Evolutionary conservation across 805 yeast species (phyloP), one percentile per base, ranked within the genome.

Genomic region (Pichia manshurica): DNA sequence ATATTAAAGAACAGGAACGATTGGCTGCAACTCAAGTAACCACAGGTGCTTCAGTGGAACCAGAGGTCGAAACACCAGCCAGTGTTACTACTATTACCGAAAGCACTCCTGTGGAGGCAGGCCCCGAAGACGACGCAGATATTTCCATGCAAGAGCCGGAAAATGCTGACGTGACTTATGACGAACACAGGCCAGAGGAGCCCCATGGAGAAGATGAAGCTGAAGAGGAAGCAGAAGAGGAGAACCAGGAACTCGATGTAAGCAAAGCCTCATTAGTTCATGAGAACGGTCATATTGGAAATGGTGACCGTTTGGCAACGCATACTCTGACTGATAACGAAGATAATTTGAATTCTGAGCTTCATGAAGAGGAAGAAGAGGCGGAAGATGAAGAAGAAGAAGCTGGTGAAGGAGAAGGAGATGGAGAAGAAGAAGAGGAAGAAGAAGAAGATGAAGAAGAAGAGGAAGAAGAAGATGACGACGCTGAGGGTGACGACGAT

Each of bases 1-100:
- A 50, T 28, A 61, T 62, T 37, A 61, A 58, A 43, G 61, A 61
- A 48, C 44, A 44, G 25, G 57, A 57, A 34, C 35, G 48, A 31
- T 21, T 45, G 21, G 51, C 48, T 35, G 51, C 47, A 3, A 3
- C 28, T 15, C 39, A 35, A 31, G 5, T 22, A 21, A 33, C 39
- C 31, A 44, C 37, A 6, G 40, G 42, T n/a, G 39, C 44, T 13
- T 41, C 49, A 3, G 42, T 46, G 20, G 42, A 44, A 22, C 51
- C 49, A 9, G 44, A 46, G 19, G 25, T 20, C 33, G 39, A 16
- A 32, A 22, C 42, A 16, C 42, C 44, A 20, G 19, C 21, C 20
- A 12, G 15, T 6, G 39, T 17, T 25, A 32, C 32, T 8, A 43
- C 45, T 13, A 50, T 13, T 21, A 38, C n/a, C 12, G 49, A 25